Base-by-base conservation (phyloP, 495 filamentous ascomycete genomes). In the Trypethelium eluteriae region DNA sequence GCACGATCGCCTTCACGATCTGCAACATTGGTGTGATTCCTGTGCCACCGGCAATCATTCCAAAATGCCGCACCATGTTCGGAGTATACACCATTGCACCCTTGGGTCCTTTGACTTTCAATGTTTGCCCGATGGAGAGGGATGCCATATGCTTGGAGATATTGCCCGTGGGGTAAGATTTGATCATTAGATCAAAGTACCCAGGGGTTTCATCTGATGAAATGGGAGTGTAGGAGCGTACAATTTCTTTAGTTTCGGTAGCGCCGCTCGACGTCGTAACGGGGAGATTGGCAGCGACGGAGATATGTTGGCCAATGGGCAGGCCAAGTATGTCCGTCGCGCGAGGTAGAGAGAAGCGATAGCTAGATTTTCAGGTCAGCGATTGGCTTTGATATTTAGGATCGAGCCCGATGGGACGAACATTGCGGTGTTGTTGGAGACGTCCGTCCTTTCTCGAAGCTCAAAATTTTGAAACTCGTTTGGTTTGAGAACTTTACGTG, bases 21-120 rank as follows among this genome's bases (percentile, higher is more conserved):
- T 98, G 93, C 68, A 96, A 82, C 93, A 98, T 98, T 47, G 93
- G 93, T 36, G 93, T 98, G 78, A 98, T 97, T 71, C 94, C 94
- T 14, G 94, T 98, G 63, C 94, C 94, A 76, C 94, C 94, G 66
- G 94, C 91, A 73, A 98, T 90, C 94, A 98, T 98, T 71, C 94
- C 94, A 65, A 98, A 93, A 74, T 88, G 88, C 62, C 91, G 85
- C 66, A 92, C 90, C 87, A 98, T 89, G 81, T 96, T 96, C 65
- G 93, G 93, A 9, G 86, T 88, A 77, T 98, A 98, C 57, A 95
- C 90, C 82, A 98, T 96, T 68, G 93, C 92, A 70, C 94, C 94
- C 82, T 96, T 97, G 72, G 94, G 94, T 14, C 94, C 94, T 70
- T 82, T 84, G 66, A 96, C 89, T 74, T 89, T 89, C 85, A 98